Base-by-base conservation (phyloP, 2,329 filamentous ascomycete species). In the Fusarium concolor region DNA sequence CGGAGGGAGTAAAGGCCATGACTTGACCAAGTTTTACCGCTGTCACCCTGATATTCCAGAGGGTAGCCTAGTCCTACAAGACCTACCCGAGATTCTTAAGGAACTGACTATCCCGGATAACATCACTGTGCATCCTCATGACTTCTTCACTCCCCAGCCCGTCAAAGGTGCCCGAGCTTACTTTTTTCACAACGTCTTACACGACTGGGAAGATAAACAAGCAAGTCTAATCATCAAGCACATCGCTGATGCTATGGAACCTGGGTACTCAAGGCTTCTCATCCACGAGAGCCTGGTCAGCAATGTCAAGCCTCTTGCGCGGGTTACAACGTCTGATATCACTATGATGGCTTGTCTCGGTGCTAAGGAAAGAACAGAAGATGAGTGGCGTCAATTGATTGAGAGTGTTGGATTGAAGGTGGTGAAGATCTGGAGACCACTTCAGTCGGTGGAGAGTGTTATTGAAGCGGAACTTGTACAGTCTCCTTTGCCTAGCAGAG, bases 121-220 rank as follows among this genome's bases (percentile, higher is more conserved):
- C 1, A 76, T 82, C 45, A 65, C 70, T 6, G 63, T 72, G 4
- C 71, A 73, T 51, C 62, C 68, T 3, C 75, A 82, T 57, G 77
- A 82, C 52, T 74, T 75, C 43, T 74, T 82, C 55, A 77, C 73
- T 0, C 73, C 76, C 7, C 80, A 83, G 52, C 79, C 79, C 0
- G 63, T 83, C 10, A 76, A 72, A 24, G 81, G 79, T 5, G 81
- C 81, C 1, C 76, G 76, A 8, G 75, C 71, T 65, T 86, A 84
- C 66, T 76, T 85, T 39, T 76, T 86, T 63, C 81, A 83, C 28
- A 78, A 79, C 59, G 83, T 86, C 20, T 68, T 86, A 5, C 84
- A 86, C 64, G 82, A 85, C 68, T 86, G 83, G 83, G 76, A 80
- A 0, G 81, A 85, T 26, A 75, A 75, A 3, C 73, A 81, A 14